Conservation (phyloP, 768 basidiomycete species). For the Trametes villosa region DNA sequence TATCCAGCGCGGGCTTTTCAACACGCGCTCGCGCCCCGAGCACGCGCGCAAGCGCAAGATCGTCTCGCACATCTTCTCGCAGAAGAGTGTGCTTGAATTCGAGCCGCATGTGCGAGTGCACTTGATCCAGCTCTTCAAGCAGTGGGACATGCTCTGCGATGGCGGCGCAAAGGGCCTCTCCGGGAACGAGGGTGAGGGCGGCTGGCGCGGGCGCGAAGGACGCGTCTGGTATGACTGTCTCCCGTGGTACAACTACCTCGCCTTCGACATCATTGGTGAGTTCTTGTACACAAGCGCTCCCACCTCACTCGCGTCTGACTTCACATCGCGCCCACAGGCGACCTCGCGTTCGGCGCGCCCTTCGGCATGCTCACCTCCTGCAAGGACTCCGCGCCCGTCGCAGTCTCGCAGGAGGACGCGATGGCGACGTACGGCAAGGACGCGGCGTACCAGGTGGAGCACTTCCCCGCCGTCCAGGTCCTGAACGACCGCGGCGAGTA, state of each 20-base stretch:
- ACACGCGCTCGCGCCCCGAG: constrained; percentile 74
- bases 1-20: constrained; percentile 64
- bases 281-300: constrained; percentile 10
- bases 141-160: constrained; percentile 77
- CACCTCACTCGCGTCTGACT: constrained; percentile 20
- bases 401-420: constrained; percentile 55
- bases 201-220: constrained; percentile 63
- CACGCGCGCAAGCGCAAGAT: constrained; percentile 93
- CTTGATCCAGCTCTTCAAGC: constrained; percentile 59
- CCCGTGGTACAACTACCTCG: constrained; percentile 71
- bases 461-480: constrained; percentile 83
- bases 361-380: constrained; percentile 86
- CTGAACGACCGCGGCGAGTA: constrained; percentile 89
- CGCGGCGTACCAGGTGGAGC: constrained; percentile 45
- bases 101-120: constrained; percentile 82
- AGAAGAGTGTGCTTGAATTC: constrained; percentile 85
- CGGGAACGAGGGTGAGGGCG: constrained; percentile 61
- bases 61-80: constrained; percentile 81
- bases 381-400: constrained; percentile 73
- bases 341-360: constrained; percentile 84
- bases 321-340: constrained; percentile 52
- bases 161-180: constrained; percentile 56
- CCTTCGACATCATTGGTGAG: constrained; percentile 83
- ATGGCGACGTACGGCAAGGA: constrained; percentile 60
- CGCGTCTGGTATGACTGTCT: constrained; percentile 76